Evolutionary conservation across 768 basidiomycete species (phyloP).

Genomic region (Nidula microcarpa): DNA sequence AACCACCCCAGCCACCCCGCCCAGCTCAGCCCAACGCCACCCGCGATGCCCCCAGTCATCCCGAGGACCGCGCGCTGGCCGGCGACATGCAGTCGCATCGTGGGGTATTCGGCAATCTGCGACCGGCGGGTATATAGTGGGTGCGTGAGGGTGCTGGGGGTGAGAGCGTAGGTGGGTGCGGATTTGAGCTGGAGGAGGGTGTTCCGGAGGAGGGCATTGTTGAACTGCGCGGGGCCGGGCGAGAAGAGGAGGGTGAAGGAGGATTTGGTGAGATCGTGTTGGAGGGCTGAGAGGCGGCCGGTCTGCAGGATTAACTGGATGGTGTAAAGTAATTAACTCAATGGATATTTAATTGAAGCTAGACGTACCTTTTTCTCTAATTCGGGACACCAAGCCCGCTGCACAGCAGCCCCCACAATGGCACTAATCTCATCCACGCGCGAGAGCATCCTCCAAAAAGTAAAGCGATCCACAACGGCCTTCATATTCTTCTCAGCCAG

Average conservation of each 20-base stretch:
- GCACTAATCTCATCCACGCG: constrained; percentile 43
- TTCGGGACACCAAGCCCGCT: constrained; percentile 37
- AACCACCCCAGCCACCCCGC: constrained; percentile 54
- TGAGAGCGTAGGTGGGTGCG: constrained; percentile 43
- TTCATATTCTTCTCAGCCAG: constrained; percentile 33
- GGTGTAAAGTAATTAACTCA: neutral
- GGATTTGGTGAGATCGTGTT: constrained; percentile 36
- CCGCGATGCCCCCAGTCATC: constrained; percentile 42
- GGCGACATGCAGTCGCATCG: constrained; percentile 55
- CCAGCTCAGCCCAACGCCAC: constrained; percentile 57
- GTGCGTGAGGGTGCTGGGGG: constrained; percentile 39
- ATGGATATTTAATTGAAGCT: neutral
- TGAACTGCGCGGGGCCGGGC: constrained; percentile 33
- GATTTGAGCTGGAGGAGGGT: constrained; percentile 47
- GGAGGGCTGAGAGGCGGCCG: constrained; percentile 50
- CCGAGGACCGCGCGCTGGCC: constrained; percentile 57
- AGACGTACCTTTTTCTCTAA: constrained; percentile 47
- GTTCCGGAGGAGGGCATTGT: constrained; percentile 59
- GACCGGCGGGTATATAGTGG: constrained; percentile 50
- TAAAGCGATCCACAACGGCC: constrained; percentile 35
- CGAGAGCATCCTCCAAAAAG: constrained; percentile 44
- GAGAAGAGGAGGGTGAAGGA: constrained; percentile 35
- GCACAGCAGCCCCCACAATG: constrained; percentile 31
- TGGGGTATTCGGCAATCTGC: constrained; percentile 55
- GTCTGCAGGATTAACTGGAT: constrained; percentile 63